Evolutionary conservation across 2,329 filamentous ascomycete species (phyloP).

Genomic region (Paracamarosporium sp.): DNA sequence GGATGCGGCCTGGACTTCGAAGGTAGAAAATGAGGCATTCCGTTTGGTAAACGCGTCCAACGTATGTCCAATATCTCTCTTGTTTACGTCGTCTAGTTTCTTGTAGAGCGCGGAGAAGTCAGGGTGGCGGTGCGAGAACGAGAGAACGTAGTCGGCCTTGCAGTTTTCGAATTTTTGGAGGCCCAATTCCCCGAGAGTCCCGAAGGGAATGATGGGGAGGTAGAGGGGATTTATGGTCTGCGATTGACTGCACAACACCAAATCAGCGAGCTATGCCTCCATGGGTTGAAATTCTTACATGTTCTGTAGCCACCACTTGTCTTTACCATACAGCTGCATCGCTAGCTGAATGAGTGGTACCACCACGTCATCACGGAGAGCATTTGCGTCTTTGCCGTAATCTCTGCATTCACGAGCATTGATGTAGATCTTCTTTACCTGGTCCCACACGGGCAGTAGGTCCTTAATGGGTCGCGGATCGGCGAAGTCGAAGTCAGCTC

Average conservation of each 20-base stretch:
- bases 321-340: constrained; percentile 20
- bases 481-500: constrained; percentile 15
- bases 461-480: constrained; percentile 16
- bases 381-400: constrained; percentile 23
- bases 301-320: constrained; percentile 22
- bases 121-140: neutral
- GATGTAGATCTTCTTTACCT: constrained; percentile 22
- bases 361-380: constrained; percentile 25
- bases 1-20: constrained; percentile 21
- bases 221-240: neutral
- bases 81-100: constrained; percentile 15
- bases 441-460: constrained; percentile 13
- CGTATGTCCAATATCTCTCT: constrained; percentile 16
- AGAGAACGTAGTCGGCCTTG: neutral
- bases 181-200: neutral
- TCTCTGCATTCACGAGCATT: constrained; percentile 23
- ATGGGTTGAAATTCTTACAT: no score
- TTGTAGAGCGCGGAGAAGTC: constrained; percentile 6
- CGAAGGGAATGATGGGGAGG: neutral
- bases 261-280: no score
- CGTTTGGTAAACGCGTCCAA: constrained; percentile 21
- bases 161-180: neutral
- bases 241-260: no score
- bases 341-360: constrained; percentile 24
- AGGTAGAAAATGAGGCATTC: constrained; percentile 22